These are phyloP conservation scores for Cylindrodendrum hubeiense DNA, from an alignment of 2,329 filamentous ascomycete species.

Conservation along the genomic window DNA sequence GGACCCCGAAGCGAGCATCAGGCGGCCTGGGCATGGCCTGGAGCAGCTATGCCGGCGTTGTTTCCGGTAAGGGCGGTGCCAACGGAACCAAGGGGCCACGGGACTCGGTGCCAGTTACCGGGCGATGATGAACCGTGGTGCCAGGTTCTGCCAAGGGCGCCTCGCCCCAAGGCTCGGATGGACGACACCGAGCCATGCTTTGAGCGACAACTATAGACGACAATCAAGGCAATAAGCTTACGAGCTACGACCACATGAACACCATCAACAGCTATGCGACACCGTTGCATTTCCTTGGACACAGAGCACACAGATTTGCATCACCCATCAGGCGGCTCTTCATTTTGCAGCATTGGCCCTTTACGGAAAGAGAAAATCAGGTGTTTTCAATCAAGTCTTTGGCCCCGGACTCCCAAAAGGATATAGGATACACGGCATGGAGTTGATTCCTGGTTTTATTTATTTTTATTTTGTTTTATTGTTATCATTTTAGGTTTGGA, in stretches of 20 bases:
- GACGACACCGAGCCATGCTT: conserved; percentile 14
- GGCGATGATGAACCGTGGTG: conserved; percentile 42
- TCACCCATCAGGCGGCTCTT: conserved; percentile 25
- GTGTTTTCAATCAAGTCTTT: conserved; percentile 39
- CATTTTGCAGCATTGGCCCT: conserved; percentile 33
- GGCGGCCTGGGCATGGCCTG: conserved; percentile 56
- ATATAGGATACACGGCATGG: conserved; percentile 47
- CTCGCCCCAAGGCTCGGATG: not conserved
- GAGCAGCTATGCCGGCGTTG: conserved; percentile 57
- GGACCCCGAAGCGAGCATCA: conserved; percentile 63
- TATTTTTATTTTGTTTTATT: conserved; percentile 26
- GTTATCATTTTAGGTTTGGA: conserved; percentile 33
- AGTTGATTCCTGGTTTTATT: conserved; percentile 34
- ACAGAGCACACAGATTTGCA: conserved; percentile 21
- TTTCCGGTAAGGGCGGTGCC: conserved; percentile 44
- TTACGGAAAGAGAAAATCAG: conserved; percentile 38
- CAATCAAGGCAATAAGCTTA: conserved; percentile 32
- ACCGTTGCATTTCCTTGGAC: conserved; percentile 34
- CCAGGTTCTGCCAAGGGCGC: not conserved
- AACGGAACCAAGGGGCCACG: conserved; percentile 46
- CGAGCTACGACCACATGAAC: conserved; percentile 37
- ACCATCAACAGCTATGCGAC: conserved; percentile 25
- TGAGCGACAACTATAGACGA: conserved; percentile 34
- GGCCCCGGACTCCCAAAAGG: conserved; percentile 43
- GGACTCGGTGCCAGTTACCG: conserved; percentile 47